phyloP scores from a whole-genome alignment of 257 asterid genomes.

The Primulina tabacum region DNA sequence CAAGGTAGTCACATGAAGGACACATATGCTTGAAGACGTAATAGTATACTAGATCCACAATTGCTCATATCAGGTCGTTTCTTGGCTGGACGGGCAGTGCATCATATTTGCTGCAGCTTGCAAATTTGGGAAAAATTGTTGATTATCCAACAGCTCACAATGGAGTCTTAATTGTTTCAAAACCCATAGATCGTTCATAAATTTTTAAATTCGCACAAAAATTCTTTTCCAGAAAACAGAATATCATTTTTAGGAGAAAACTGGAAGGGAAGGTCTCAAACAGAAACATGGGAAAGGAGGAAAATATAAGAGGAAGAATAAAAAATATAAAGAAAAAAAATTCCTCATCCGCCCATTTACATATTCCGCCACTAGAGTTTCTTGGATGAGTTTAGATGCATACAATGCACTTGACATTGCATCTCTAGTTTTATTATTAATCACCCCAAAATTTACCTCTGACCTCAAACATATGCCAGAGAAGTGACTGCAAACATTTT shows the following conservation, averaged over 20 bases:
- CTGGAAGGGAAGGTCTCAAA: neutral
- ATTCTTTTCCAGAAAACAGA: neutral
- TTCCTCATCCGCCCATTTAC: no score
- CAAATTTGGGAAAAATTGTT: neutral
- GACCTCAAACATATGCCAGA: neutral
- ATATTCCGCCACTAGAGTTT: neutral
- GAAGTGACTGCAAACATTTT: neutral
- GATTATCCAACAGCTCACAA: neutral
- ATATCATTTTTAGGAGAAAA: neutral
- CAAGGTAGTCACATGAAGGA: neutral
- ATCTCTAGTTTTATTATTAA: no score
- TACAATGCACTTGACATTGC: neutral
- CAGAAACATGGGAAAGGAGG: neutral
- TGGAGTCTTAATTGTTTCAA: neutral
- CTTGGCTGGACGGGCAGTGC: neutral
- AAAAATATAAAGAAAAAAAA: no score
- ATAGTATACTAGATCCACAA: neutral
- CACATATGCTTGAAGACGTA: neutral
- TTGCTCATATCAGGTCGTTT: neutral
- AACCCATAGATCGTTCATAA: neutral
- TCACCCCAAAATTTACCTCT: neutral
- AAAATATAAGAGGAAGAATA: neutral
- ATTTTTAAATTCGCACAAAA: neutral
- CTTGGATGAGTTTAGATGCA: no score
- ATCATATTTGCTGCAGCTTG: neutral